phyloP scores from a whole-genome alignment of 2,329 filamentous ascomycete species.

The Calonectria pseudoturangicola region DNA sequence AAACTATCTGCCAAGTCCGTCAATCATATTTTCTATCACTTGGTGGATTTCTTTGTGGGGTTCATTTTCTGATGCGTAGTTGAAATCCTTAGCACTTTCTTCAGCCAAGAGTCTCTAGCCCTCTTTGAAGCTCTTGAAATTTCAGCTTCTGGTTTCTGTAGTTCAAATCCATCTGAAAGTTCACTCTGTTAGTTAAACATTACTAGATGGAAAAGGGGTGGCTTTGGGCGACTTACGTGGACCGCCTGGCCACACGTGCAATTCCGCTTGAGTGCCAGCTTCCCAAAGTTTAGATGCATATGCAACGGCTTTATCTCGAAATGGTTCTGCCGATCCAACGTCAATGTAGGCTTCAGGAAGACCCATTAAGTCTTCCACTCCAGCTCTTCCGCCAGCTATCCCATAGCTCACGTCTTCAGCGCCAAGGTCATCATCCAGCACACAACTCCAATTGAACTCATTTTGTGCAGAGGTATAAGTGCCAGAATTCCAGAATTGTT shows the following conservation, averaged over 20 bases:
- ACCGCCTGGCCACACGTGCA: slow-evolving; percentile 44
- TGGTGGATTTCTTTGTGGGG: too few relatives aligned
- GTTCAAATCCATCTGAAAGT: not conserved
- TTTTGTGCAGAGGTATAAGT: slow-evolving; percentile 30
- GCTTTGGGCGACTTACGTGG: slow-evolving; percentile 30
- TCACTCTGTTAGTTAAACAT: not conserved
- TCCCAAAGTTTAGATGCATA: slow-evolving; percentile 40
- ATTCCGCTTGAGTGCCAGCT: slow-evolving; percentile 37
- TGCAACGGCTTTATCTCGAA: slow-evolving; percentile 40
- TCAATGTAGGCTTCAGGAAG: slow-evolving; percentile 40
- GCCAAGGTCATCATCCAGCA: slow-evolving; percentile 25
- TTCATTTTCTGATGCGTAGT: too few relatives aligned
- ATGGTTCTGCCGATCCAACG: slow-evolving; percentile 38
- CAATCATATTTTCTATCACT: too few relatives aligned
- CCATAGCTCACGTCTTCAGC: slow-evolving; percentile 28
- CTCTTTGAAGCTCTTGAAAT: not conserved
- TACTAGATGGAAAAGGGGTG: too few relatives aligned
- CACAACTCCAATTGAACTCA: slow-evolving; percentile 28
- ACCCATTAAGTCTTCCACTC: slow-evolving; percentile 15
- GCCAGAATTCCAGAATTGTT: slow-evolving; percentile 37
- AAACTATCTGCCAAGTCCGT: too few relatives aligned
- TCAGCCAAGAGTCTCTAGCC: not conserved
- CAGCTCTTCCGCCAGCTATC: slow-evolving; percentile 33
- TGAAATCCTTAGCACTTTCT: not conserved
- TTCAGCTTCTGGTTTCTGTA: not conserved